A percentile compares a stretch with the other conserved stretches of the same genome.
Conservation (phyloP, 2,329 filamentous ascomycete species). For the Fusarium abutilonis region DNA sequence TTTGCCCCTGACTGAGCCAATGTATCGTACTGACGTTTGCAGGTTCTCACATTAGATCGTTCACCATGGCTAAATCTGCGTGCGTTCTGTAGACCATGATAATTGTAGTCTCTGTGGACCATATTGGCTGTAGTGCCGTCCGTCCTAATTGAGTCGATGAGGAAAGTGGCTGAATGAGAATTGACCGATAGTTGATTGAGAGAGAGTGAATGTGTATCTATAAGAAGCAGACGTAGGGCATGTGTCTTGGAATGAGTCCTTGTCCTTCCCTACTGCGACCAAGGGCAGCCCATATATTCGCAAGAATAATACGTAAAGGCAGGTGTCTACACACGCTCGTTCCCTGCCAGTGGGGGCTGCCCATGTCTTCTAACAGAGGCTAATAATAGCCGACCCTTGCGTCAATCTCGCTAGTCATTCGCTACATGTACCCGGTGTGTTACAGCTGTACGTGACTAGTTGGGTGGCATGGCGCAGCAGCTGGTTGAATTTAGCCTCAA, state of each 20-base stretch:
- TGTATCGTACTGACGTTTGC: background rate
- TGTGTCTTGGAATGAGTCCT: background rate
- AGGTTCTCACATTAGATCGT: background rate
- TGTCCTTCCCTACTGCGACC: no score
- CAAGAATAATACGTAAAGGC: no score
- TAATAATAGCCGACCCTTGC: background rate
- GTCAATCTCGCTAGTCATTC: background rate
- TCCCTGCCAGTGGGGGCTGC: background rate
- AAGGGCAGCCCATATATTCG: no score
- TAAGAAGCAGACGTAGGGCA: no score
- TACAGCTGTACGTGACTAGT: background rate
- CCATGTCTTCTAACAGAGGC: background rate
- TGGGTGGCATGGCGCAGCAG: background rate
- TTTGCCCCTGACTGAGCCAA: background rate
- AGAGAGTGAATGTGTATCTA: background rate
- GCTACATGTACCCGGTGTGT: background rate
- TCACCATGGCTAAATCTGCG: background rate
- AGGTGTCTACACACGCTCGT: background rate
- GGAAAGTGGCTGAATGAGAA: background rate
- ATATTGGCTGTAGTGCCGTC: background rate
- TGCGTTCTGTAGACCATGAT: background rate
- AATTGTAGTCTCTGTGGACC: background rate
- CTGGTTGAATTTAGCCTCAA: background rate
- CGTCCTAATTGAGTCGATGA: background rate
- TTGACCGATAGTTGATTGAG: no score